Evolutionary conservation across 495 filamentous ascomycete genomes (phyloP).

Genomic region (Alectoria sarmentosa): DNA sequence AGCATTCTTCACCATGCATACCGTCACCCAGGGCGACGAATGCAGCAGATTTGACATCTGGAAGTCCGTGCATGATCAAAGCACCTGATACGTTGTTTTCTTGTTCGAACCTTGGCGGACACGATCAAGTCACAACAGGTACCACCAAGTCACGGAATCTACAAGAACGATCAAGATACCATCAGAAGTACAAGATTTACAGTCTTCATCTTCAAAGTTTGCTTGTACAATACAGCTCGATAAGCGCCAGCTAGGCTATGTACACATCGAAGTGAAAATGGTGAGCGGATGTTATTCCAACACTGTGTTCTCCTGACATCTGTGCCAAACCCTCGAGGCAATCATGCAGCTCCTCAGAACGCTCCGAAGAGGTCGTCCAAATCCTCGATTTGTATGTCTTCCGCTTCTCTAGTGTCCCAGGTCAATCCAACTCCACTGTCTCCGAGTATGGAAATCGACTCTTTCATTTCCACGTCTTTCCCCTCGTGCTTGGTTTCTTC

Average conservation of each 20-base stretch:
- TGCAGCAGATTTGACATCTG: neutral
- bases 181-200: neutral
- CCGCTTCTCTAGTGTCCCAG: conserved; percentile 50
- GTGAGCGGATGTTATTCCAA: conserved; percentile 2
- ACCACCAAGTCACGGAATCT: neutral
- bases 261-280: conserved; percentile 16
- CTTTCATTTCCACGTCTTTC: conserved; percentile 40
- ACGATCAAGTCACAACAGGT: neutral
- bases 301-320: neutral
- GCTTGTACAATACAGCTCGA: conserved; percentile 13
- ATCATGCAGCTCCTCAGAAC: conserved; percentile 39
- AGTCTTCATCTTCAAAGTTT: neutral
- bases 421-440: conserved; percentile 38
- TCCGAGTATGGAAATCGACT: conserved; percentile 38
- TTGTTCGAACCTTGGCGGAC: too few relatives aligned
- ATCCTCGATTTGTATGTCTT: conserved; percentile 86
- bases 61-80: neutral
- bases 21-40: neutral
- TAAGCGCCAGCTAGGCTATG: conserved; percentile 11
- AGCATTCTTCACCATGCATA: neutral
- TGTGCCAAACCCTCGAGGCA: neutral
- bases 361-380: conserved; percentile 79
- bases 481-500: conserved; percentile 21
- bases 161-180: too few relatives aligned
- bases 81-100: too few relatives aligned